Base-by-base conservation (phyloP, 345 rosid species). In the Cardamine resedifolia region DNA sequence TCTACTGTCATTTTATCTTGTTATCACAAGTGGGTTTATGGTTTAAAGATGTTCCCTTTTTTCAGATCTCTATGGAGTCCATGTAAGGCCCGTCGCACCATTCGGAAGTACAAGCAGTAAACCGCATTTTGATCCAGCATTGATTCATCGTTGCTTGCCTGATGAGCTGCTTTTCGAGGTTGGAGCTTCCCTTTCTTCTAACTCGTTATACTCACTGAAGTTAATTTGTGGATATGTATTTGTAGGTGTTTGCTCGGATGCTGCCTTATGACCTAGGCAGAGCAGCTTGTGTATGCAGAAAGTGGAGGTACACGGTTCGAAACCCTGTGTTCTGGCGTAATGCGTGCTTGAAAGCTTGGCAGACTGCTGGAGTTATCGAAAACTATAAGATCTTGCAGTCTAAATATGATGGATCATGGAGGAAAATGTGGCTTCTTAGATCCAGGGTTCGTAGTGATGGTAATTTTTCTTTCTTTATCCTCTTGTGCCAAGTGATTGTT, bases 161-260 rank as follows among this genome's bases (percentile, higher is more conserved):
- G 98, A 94, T 83, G 98, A 94, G 80, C 85, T 94, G 68, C 92
- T 89, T 60, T 83, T 85, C 36, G 97, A 94, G 96, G 98, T 89
- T 70, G 51, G 55, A 45, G 1, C 49, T 61, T 53, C 55, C 26
- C 26, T 21, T 21, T 21, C 58, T 36, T 64, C 38, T 53, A 21
- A 15, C 52, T 66, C 1, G 16, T 8, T 60, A 10, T 27, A 19
- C 39, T n/a, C n/a, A 2, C 10, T 71, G n/a, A 7, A 26, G 20
- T 60, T 62, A 36, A 18, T 18, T 27, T 10, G 10, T 64, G 77
- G 36, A 43, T 77, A 59, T 70, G 71, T 71, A 7, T 69, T 11
- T 79, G 34, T 81, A 94, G 98, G 92, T 94, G n/a, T 89, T 94
- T 77, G 80, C 85, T 21, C 84, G 91, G 61, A 86, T 91, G 91